A percentile compares a stretch with the other conserved stretches of the same genome.
phyloP scores from a whole-genome alignment of 345 rosid species.

The Erucastrum elatum region DNA sequence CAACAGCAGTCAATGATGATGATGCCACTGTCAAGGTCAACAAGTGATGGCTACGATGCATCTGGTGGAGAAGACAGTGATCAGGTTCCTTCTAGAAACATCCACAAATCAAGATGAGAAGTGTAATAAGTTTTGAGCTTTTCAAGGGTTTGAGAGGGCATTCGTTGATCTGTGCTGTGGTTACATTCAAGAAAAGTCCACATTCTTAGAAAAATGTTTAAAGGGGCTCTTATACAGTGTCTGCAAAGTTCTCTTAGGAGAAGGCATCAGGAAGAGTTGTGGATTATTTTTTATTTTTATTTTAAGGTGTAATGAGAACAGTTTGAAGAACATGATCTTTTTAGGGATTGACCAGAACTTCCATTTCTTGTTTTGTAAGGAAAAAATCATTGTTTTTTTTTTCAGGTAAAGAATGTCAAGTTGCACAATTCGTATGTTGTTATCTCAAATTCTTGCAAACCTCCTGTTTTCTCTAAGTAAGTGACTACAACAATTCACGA shows the following conservation, averaged over 20 bases:
- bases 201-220: neutral
- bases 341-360: slow-evolving; percentile 27
- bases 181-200: slow-evolving; percentile 15
- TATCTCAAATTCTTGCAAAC: neutral
- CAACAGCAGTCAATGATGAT: slow-evolving; percentile 43
- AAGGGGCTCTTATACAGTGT: slow-evolving; percentile 1
- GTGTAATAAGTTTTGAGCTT: slow-evolving; percentile 13
- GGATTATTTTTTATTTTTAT: slow-evolving; percentile 15
- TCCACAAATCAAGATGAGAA: slow-evolving; percentile 54
- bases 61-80: slow-evolving; percentile 99
- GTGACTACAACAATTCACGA: neutral
- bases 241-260: neutral
- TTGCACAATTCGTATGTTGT: neutral
- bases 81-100: slow-evolving; percentile 73
- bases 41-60: slow-evolving; percentile 95
- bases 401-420: neutral
- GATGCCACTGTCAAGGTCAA: slow-evolving; percentile 82
- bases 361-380: slow-evolving; percentile 8
- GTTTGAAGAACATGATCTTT: slow-evolving; percentile 23
- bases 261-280: neutral
- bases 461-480: neutral
- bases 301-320: slow-evolving; percentile 11
- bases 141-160: slow-evolving; percentile 10
- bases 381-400: neutral
- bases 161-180: neutral